phyloP scores from a whole-genome alignment of 495 filamentous ascomycete species.

The Tuber microsphaerosporum region DNA sequence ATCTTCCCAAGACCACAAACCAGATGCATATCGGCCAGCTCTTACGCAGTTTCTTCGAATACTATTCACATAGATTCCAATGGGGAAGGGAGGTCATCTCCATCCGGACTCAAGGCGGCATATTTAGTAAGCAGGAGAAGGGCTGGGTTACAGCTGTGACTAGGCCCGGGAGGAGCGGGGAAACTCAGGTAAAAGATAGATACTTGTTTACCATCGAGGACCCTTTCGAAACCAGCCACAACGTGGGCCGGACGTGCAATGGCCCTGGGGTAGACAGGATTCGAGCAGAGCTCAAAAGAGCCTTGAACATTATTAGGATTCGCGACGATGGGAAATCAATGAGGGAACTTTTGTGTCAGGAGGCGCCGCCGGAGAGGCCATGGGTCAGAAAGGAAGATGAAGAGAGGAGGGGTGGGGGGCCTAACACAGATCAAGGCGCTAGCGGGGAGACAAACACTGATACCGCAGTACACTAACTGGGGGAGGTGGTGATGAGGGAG shows the following conservation, averaged over 20 bases:
- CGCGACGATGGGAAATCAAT: constrained; percentile 34
- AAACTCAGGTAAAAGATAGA: constrained; percentile 54
- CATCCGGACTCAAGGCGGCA: constrained; percentile 60
- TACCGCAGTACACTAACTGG: constrained; percentile 5
- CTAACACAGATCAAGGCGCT: neutral
- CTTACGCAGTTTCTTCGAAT: constrained; percentile 72
- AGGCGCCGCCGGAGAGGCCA: constrained; percentile 38
- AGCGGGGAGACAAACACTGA: neutral
- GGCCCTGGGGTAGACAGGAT: constrained; percentile 59
- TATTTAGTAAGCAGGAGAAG: constrained; percentile 63
- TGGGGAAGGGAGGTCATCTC: constrained; percentile 68
- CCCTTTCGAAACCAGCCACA: constrained; percentile 76
- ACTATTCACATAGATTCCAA: constrained; percentile 63
- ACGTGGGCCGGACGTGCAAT: constrained; percentile 73
- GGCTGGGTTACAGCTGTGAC: constrained; percentile 70
- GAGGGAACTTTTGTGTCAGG: constrained; percentile 33
- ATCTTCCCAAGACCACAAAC: constrained; percentile 18
- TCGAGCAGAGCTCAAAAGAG: constrained; percentile 69
- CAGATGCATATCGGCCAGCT: constrained; percentile 51
- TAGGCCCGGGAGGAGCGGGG: constrained; percentile 27
- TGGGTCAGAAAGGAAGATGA: constrained; percentile 31
- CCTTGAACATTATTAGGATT: constrained; percentile 56
- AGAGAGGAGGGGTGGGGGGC: constrained; percentile 8
- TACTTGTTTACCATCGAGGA: constrained; percentile 83
- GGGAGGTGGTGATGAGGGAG: neutral